Conservation (phyloP, 129 eudicot species). For the Chrysanthemum lavandulifolium region DNA sequence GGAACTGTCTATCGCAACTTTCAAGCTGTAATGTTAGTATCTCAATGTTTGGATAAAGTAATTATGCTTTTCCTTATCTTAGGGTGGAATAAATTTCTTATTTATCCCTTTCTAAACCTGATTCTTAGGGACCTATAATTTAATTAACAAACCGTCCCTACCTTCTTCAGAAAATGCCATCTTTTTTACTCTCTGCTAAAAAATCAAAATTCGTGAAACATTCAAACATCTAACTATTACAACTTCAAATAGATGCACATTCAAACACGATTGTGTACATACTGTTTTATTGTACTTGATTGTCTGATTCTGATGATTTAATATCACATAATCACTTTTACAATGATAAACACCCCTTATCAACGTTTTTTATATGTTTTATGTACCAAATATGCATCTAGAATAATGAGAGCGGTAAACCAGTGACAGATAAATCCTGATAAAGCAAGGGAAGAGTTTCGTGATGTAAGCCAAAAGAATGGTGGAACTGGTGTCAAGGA, state of each 20-base stretch:
- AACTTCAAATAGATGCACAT: background rate
- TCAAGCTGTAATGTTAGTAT: background rate
- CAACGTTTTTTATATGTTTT: background rate
- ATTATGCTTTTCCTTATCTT: background rate
- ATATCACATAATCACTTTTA: background rate
- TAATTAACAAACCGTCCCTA: background rate
- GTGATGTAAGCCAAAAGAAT: constrained; percentile 62
- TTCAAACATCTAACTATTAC: background rate
- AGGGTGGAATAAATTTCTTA: background rate
- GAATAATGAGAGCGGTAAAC: constrained; percentile 9
- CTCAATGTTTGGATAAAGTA: background rate
- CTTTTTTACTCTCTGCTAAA: background rate
- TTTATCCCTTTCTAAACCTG: background rate
- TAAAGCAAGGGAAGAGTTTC: constrained; percentile 86
- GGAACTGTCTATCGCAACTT: background rate
- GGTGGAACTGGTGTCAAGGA: constrained; percentile 84
- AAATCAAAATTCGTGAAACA: background rate
- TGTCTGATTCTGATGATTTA: background rate
- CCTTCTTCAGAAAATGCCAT: background rate
- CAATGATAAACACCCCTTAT: background rate
- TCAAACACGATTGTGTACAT: too few species aligned
- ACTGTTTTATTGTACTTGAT: background rate
- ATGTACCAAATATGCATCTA: background rate
- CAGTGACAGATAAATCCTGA: constrained; percentile 82
- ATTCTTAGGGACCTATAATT: background rate